Base-by-base conservation (phyloP, 2,329 filamentous ascomycete species). In the Alternaria gansuensis region DNA sequence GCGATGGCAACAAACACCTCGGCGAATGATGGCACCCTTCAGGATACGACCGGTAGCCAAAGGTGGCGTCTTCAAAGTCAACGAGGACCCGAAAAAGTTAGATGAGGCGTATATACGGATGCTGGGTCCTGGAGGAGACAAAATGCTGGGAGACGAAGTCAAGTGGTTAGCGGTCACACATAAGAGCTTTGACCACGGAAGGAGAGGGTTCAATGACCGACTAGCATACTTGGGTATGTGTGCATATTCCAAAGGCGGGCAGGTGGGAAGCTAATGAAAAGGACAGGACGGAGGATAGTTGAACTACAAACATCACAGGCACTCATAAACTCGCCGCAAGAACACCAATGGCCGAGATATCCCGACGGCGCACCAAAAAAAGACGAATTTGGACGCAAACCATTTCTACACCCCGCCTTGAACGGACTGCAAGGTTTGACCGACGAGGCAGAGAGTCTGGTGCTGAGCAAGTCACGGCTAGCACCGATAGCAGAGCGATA, bases 111-210 rank as follows among this genome's bases (percentile, higher is more conserved):
- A 97, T 78, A 83, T 85, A 66, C 83, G 83, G 52, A 85, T 98
- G 67, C 80, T 98, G 54, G 94, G 93, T 5, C 82, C 82, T 45
- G 87, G 85, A 44, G 91, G 91, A 57, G 86, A 90, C 67, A 86
- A 85, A 68, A 77, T 95, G 76, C 83, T 99, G 57, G 88, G 90
- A 2, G 93, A 97, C 14, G 94, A 99, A 80, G 84, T 95, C 62
- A 98, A 97, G 81, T 99, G 95, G 95, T 82, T 98, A 72, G 93
- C 93, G 29, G 87, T 99, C 55, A 99, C 95, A 66, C 95, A 98
- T 79, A 98, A 98, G 86, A 97, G 93, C 79, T 98, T 97, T 74
- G 94, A 99, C 76, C 93, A 98, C 75, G 95, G 93, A 51, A 85
- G 92, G 73, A 89, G 93, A 82, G 94, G 94, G 1, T 97, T 94